Conservation (phyloP, 2,329 filamentous ascomycete genomes). For the Escovopsis sp. region DNA sequence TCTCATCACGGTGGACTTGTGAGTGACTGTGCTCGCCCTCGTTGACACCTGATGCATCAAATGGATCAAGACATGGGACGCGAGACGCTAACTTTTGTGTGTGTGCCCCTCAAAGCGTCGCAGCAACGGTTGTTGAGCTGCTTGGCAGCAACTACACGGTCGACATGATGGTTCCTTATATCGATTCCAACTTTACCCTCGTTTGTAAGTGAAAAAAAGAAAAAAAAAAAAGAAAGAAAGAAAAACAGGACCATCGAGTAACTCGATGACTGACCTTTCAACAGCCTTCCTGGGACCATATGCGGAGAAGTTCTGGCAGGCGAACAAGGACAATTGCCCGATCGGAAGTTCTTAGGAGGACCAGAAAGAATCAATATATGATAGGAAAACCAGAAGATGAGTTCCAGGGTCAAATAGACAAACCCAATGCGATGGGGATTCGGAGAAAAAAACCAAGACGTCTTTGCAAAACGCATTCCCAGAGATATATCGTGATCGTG, state of each 20-base stretch:
- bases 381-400: too few species aligned
- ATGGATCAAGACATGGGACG: too few species aligned
- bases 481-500: too few species aligned
- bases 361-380: too few species aligned
- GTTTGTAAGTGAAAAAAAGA: constrained; percentile 14
- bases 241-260: too few species aligned
- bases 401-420: neutral
- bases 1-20: constrained; percentile 39
- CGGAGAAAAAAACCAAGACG: too few species aligned
- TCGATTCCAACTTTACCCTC: constrained; percentile 24
- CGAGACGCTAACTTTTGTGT: neutral
- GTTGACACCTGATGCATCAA: too few species aligned
- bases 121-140: constrained; percentile 15
- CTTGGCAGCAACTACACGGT: constrained; percentile 22
- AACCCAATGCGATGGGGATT: neutral
- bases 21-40: constrained; percentile 10
- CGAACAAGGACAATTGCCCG: constrained; percentile 21
- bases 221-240: too few species aligned
- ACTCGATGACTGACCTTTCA: constrained; percentile 1
- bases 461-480: too few species aligned
- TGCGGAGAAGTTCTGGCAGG: constrained; percentile 23
- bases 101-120: constrained; percentile 15
- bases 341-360: too few species aligned
- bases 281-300: constrained; percentile 25
- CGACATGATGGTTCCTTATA: constrained; percentile 23